Evolutionary conservation across 495 filamentous ascomycete species (phyloP).

Genomic region (Xylaria grammica): DNA sequence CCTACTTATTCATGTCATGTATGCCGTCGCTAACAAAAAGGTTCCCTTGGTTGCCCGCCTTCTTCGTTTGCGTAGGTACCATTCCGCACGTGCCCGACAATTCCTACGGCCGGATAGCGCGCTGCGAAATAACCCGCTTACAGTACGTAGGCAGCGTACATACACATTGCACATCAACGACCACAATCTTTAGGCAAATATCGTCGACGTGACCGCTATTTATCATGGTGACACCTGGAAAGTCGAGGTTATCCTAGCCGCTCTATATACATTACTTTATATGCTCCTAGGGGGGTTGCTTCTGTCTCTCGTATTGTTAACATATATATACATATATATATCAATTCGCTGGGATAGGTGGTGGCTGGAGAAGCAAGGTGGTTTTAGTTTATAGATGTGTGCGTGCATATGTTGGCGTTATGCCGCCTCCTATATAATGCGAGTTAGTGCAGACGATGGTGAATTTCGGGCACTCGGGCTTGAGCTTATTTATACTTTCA

Average conservation of each 20-base stretch:
- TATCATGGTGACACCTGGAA: conserved; percentile 7
- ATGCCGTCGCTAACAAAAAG: neutral
- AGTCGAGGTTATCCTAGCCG: neutral
- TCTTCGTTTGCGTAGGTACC: neutral
- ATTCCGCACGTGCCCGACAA: neutral
- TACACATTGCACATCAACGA: conserved; percentile 1
- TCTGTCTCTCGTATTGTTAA: neutral
- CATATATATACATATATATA: neutral
- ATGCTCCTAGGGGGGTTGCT: neutral
- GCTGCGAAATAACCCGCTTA: neutral
- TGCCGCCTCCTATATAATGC: neutral
- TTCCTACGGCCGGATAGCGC: conserved; percentile 16
- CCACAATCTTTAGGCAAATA: neutral
- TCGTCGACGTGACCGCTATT: neutral
- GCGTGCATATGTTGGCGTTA: neutral
- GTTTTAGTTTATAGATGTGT: neutral
- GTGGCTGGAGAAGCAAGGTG: conserved; percentile 5
- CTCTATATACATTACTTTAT: neutral
- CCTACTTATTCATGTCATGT: neutral
- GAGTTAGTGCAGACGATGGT: neutral
- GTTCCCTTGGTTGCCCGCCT: conserved; percentile 2
- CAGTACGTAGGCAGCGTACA: neutral
- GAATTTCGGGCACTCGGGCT: neutral
- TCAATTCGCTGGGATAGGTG: neutral
- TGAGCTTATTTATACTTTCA: conserved; percentile 10